Conservation (phyloP, 2,329 filamentous ascomycete genomes). For the Leptographium radiaticola region DNA sequence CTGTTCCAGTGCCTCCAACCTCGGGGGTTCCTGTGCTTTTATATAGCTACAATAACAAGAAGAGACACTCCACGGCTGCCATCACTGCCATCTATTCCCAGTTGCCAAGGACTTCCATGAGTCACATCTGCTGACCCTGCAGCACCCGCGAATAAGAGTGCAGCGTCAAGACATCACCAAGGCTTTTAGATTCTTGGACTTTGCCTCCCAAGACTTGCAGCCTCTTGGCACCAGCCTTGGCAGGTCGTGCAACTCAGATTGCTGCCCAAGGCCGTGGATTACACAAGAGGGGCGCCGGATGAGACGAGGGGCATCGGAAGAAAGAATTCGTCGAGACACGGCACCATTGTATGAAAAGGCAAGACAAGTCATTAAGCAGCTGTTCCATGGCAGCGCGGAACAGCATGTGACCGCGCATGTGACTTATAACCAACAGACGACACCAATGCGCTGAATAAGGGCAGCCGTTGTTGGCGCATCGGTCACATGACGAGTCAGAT, state of each 20-base stretch:
- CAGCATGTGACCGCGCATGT: background rate
- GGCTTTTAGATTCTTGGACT: background rate
- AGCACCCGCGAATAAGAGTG: background rate
- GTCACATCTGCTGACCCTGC: background rate
- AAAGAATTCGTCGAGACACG: background rate
- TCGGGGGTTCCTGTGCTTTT: background rate
- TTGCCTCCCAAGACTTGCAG: background rate
- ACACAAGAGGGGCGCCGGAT: background rate
- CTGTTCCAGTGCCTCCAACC: background rate
- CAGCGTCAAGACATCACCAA: background rate
- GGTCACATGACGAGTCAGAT: background rate
- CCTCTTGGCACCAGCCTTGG: conserved; percentile 2
- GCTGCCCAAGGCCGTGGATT: no score
- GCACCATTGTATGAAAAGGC: background rate
- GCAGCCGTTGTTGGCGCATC: background rate
- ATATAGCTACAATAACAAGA: background rate
- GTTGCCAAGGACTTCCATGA: background rate
- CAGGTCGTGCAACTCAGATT: background rate
- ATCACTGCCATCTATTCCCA: background rate
- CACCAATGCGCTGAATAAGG: background rate
- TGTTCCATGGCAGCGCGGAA: background rate
- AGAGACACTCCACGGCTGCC: background rate
- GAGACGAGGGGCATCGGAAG: background rate
- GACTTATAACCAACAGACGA: background rate
- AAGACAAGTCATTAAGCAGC: background rate